Conservation (phyloP, 257 asterid genomes). For the Solanum chiquidenum region DNA sequence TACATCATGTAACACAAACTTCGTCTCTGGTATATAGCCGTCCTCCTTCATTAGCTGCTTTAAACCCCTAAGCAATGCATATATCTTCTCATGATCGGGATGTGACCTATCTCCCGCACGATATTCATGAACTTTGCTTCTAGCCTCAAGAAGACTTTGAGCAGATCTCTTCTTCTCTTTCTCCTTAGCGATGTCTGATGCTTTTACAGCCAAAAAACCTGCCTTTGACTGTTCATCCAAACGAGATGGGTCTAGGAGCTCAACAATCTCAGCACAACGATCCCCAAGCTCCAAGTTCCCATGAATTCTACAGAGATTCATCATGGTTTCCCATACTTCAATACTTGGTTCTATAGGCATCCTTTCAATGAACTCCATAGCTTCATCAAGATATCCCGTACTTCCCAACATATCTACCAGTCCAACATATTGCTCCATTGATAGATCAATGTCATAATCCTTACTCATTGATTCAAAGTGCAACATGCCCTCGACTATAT, state of each 20-base stretch:
- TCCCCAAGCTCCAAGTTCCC: slow-evolving; percentile 73
- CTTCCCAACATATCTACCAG: slow-evolving; percentile 64
- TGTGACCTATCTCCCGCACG: slow-evolving; percentile 85
- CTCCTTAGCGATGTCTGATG: slow-evolving; percentile 41
- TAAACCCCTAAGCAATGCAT: slow-evolving; percentile 48
- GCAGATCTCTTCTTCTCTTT: slow-evolving; percentile 38
- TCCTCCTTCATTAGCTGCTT: slow-evolving; percentile 70
- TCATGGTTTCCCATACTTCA: slow-evolving; percentile 58
- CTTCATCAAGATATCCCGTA: slow-evolving; percentile 68
- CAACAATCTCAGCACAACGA: slow-evolving; percentile 53
- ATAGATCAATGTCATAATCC: slow-evolving; percentile 49
- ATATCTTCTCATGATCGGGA: slow-evolving; percentile 53
- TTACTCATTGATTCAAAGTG: slow-evolving; percentile 67
- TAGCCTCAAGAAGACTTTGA: slow-evolving; percentile 40
- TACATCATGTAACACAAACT: slow-evolving; percentile 79
- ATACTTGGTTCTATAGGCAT: slow-evolving; percentile 50
- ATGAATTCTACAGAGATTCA: slow-evolving; percentile 61
- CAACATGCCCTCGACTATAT: slow-evolving; percentile 57
- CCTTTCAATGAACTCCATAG: slow-evolving; percentile 62
- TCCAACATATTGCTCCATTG: slow-evolving; percentile 60
- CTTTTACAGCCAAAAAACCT: slow-evolving; percentile 49
- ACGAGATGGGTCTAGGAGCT: slow-evolving; percentile 48
- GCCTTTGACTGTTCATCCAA: slow-evolving; percentile 54
- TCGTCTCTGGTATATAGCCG: slow-evolving; percentile 66
- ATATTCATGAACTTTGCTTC: slow-evolving; percentile 56